A percentile compares a stretch with the other conserved stretches of the same genome.
Evolutionary conservation across 495 filamentous ascomycete species (phyloP).

Genomic region (Sordaria brevicollis): DNA sequence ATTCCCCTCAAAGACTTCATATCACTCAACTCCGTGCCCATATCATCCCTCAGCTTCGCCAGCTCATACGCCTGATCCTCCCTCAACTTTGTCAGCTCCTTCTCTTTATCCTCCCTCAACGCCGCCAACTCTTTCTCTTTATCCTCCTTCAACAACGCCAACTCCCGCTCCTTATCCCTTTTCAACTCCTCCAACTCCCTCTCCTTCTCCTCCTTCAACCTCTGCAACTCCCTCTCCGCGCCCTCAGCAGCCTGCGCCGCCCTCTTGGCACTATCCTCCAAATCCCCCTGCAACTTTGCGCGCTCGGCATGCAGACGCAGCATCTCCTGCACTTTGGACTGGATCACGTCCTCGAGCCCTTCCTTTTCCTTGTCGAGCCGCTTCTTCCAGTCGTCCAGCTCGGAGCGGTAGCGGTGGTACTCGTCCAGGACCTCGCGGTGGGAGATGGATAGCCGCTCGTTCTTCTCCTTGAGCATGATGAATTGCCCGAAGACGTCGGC

Average conservation of each 20-base stretch:
- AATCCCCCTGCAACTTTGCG: conserved; percentile 15
- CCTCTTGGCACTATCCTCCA: conserved; percentile 13
- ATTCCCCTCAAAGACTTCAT: neutral
- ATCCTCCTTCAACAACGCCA: neutral
- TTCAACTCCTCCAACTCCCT: conserved; percentile 3
- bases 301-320: conserved; percentile 14
- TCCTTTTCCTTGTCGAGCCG: conserved; percentile 17
- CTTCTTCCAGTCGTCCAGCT: conserved; percentile 21
- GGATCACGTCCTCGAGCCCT: conserved; percentile 18
- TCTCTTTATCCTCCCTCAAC: neutral
- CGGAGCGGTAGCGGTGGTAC: conserved; percentile 26
- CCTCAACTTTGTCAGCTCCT: neutral
- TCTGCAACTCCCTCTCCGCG: conserved; percentile 3
- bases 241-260: conserved; percentile 11
- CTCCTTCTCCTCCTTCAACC: conserved; percentile 1
- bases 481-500: conserved; percentile 30
- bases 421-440: conserved; percentile 25
- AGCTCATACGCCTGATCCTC: conserved; percentile 2
- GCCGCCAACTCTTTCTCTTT: conserved; percentile 6
- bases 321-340: conserved; percentile 21
- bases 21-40: conserved; percentile 1
- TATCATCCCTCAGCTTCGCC: conserved; percentile 1
- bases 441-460: conserved; percentile 21
- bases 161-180: neutral
- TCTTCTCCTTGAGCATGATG: conserved; percentile 27